Evolutionary conservation across 139 green algal genomes (phyloP).

Genomic region (Closterium sp.): DNA sequence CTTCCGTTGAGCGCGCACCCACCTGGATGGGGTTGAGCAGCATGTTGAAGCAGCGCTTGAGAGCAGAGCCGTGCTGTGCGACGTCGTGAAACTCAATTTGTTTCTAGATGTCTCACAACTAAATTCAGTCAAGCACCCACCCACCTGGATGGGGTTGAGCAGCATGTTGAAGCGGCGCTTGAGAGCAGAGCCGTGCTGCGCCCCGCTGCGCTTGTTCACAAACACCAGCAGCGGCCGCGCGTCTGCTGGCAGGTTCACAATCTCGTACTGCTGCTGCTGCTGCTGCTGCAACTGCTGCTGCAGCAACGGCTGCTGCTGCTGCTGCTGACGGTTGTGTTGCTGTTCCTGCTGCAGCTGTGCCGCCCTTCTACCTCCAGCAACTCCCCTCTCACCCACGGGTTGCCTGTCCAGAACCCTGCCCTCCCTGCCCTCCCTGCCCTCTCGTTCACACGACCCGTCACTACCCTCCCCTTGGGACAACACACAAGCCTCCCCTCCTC

Average conservation of each 20-base stretch:
- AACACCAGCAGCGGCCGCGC: slow-evolving; percentile 62
- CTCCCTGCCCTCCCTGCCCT: neutral
- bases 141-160: slow-evolving; percentile 79
- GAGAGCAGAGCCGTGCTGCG: slow-evolving; percentile 59
- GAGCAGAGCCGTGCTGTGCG: slow-evolving; percentile 60
- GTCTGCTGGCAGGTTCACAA: slow-evolving; percentile 35
- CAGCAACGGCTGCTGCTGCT: neutral
- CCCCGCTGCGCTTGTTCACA: slow-evolving; percentile 76
- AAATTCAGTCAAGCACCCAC: no score
- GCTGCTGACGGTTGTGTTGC: neutral
- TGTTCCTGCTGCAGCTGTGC: neutral
- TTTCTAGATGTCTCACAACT: no score
- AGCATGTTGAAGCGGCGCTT: slow-evolving; percentile 64
- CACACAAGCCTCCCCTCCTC: neutral
- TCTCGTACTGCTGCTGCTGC: slow-evolving; percentile 9
- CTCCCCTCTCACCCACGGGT: neutral
- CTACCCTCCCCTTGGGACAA: neutral
- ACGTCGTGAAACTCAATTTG: neutral
- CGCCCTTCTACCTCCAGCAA: neutral
- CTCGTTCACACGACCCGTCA: neutral
- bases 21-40: slow-evolving; percentile 79
- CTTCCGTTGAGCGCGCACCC: neutral
- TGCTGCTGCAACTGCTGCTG: neutral
- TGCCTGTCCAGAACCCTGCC: neutral
- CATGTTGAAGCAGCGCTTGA: slow-evolving; percentile 64